Evolutionary conservation across 257 asterid genomes (phyloP), one percentile per base, ranked within the genome.

Genomic region (Scutellaria galericulata): DNA sequence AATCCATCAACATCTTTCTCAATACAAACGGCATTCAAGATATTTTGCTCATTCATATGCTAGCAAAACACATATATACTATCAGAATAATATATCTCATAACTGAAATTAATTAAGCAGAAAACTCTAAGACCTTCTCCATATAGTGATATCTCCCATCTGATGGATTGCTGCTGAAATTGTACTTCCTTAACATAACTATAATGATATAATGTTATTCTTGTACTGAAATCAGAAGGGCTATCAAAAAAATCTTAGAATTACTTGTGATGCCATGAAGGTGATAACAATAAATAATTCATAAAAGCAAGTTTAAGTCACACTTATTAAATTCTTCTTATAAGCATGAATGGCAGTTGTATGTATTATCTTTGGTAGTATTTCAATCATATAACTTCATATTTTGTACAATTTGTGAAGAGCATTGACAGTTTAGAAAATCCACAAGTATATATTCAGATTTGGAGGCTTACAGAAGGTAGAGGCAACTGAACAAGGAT

Each of bases 1-100:
- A 91, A 94, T 50, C 99, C 99, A 75, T 91, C 99, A n/a, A 91
- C 97, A 71, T 94, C 99, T 84, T 94, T 94, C 85, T 91, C 97
- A 35, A 87, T 84, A 76, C 87, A 82, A 72, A 94, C 93, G 64
- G 93, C 93, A 86, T 87, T 89, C 60, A 91, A 78, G 74, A 94
- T 79, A 41, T 84, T 89, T 86, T 84, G 88, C 81, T 89, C 99
- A 59, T 89, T 86, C 82, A 94, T 88, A 82, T 94, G 97, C 95
- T 93, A 91, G 70, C 64, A 81, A 35, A 81, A 54, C 24, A 50
- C 41, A 79, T 9, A 22, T 9, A 63, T 59, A 51, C 56, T 53
- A 66, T 63, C 31, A 70, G 60, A 55, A 78, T 44, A 63, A 5
- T 14, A 56, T 48, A 65, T 54, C 46, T 13, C 57, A 44, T 7